Evolutionary conservation across 331 rosid genomes (phyloP).

Genomic region (Acacia pycnantha): DNA sequence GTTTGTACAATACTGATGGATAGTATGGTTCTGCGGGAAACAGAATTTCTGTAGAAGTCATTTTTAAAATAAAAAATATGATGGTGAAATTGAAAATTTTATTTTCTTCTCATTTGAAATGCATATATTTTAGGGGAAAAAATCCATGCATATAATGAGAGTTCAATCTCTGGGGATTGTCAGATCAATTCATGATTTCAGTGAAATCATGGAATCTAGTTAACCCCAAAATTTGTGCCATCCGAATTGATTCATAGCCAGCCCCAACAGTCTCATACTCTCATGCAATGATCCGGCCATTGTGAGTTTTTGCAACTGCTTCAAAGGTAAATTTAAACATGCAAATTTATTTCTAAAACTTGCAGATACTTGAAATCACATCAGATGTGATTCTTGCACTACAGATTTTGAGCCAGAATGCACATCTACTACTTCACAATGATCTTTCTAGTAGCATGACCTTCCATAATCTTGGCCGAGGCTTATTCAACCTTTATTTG

Average conservation of each 20-base stretch:
- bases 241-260: neutral
- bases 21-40: neutral
- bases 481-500: conserved; percentile 64
- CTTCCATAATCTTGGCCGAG: conserved; percentile 75
- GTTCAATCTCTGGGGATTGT: neutral
- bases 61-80: neutral
- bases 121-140: neutral
- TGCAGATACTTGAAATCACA: neutral
- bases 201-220: neutral
- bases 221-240: neutral
- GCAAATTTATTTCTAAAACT: no score
- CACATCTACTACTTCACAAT: conserved; percentile 48
- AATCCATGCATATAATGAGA: neutral
- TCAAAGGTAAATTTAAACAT: no score
- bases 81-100: neutral
- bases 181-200: no score
- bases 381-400: neutral
- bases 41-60: neutral
- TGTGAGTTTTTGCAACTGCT: no score
- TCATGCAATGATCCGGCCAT: neutral
- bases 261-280: neutral
- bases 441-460: conserved; percentile 84
- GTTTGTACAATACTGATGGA: conserved; percentile 12
- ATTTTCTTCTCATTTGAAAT: no score
- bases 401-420: neutral